These are phyloP conservation scores for Xylariaceae sp. DNA, from an alignment of 2,329 filamentous ascomycete genomes.

Conservation along the genomic window DNA sequence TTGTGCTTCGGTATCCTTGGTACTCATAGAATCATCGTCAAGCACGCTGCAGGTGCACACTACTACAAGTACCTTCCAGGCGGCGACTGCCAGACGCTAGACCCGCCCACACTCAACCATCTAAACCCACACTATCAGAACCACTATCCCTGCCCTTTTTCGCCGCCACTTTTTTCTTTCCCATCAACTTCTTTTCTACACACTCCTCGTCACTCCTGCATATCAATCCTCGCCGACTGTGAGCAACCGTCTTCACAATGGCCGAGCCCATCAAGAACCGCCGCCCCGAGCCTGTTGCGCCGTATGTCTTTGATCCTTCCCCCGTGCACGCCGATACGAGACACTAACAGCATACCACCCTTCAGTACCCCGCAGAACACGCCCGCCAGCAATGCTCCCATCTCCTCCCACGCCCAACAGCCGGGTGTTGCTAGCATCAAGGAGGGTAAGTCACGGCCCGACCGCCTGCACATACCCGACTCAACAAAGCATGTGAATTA, in stretches of 20 bases:
- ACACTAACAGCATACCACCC: slow-evolving; percentile 35
- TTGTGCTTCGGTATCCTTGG: no score
- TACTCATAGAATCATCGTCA: not conserved
- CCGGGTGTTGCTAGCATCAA: slow-evolving; percentile 93
- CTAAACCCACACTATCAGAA: slow-evolving; percentile 21
- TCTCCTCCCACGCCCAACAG: slow-evolving; percentile 95
- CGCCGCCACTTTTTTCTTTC: slow-evolving; percentile 25
- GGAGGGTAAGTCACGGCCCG: slow-evolving; percentile 67
- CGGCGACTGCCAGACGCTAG: slow-evolving; percentile 2
- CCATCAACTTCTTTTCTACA: slow-evolving; percentile 18
- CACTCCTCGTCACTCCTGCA: slow-evolving; percentile 10
- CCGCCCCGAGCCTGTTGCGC: slow-evolving; percentile 56
- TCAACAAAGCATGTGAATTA: slow-evolving; percentile 10
- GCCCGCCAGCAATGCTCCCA: slow-evolving; percentile 89
- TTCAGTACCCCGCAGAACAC: slow-evolving; percentile 96
- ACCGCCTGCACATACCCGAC: not conserved
- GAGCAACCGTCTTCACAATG: slow-evolving; percentile 44
- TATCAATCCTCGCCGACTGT: slow-evolving; percentile 19
- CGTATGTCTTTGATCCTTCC: slow-evolving; percentile 46
- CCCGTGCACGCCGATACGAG: slow-evolving; percentile 15
- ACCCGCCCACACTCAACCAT: slow-evolving; percentile 18
- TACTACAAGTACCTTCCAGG: no score
- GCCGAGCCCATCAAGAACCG: slow-evolving; percentile 65
- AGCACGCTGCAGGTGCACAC: no score
- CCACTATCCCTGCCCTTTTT: slow-evolving; percentile 25